These are phyloP conservation scores for Botryobasidium botryosum DNA, from an alignment of 768 basidiomycete genomes.

Conservation along the genomic window DNA sequence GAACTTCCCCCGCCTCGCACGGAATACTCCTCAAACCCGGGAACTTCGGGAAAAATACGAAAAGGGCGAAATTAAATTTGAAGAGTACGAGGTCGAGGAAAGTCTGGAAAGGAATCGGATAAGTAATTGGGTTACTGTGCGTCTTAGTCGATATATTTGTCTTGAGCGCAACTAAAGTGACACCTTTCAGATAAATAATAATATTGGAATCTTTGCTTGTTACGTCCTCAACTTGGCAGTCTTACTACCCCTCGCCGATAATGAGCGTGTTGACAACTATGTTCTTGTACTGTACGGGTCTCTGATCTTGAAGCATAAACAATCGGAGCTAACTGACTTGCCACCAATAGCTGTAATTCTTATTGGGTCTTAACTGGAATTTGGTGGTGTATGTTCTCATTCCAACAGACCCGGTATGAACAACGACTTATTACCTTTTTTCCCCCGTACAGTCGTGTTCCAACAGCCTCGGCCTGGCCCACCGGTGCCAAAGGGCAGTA, in stretches of 20 bases:
- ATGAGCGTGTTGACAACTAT: conserved; percentile 59
- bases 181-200: conserved; percentile 50
- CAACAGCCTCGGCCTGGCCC: conserved; percentile 77
- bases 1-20: conserved; percentile 60
- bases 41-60: conserved; percentile 38
- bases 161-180: not conserved
- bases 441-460: conserved; percentile 42
- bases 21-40: conserved; percentile 52
- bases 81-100: conserved; percentile 57
- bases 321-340: too few relatives aligned
- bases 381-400: conserved; percentile 60
- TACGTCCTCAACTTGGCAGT: conserved; percentile 53
- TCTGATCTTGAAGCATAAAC: too few relatives aligned
- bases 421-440: too few relatives aligned
- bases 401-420: not conserved
- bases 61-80: conserved; percentile 36
- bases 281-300: conserved; percentile 48
- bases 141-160: conserved; percentile 11
- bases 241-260: conserved; percentile 40
- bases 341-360: conserved; percentile 42
- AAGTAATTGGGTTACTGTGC: conserved; percentile 66
- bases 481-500: conserved; percentile 55
- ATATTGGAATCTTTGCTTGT: conserved; percentile 51
- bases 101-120: conserved; percentile 72
- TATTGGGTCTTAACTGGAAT: conserved; percentile 70